phyloP scores from a whole-genome alignment of 2,329 filamentous ascomycete genomes.

The Domatiomyces globalis region DNA sequence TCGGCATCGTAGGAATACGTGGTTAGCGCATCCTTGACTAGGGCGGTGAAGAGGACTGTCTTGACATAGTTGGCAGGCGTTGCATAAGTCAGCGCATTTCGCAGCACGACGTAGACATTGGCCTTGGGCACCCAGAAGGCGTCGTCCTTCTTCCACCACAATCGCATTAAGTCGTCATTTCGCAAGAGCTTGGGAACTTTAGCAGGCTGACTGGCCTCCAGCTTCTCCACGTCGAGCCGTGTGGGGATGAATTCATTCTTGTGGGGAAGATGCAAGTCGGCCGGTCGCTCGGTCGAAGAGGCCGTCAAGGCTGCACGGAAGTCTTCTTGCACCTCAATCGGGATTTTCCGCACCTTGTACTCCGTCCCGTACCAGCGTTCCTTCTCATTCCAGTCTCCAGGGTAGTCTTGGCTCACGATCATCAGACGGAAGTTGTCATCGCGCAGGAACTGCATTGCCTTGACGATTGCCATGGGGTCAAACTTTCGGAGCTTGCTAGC shows the following conservation, averaged over 20 bases:
- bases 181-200: slow-evolving; percentile 67
- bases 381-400: slow-evolving; percentile 70
- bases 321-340: slow-evolving; percentile 57
- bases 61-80: slow-evolving; percentile 69
- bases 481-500: slow-evolving; percentile 65
- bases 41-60: slow-evolving; percentile 63
- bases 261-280: slow-evolving; percentile 71
- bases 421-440: slow-evolving; percentile 83
- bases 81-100: slow-evolving; percentile 63
- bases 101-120: slow-evolving; percentile 65
- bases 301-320: slow-evolving; percentile 51
- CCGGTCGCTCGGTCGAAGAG: slow-evolving; percentile 44
- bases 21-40: slow-evolving; percentile 75
- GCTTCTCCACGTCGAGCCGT: slow-evolving; percentile 87
- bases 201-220: slow-evolving; percentile 62
- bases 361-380: slow-evolving; percentile 99
- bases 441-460: slow-evolving; percentile 57
- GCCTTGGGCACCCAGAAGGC: slow-evolving; percentile 97
- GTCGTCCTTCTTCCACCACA: slow-evolving; percentile 98
- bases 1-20: slow-evolving; percentile 96
- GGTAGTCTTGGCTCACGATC: slow-evolving; percentile 68
- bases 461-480: slow-evolving; percentile 59
- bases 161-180: slow-evolving; percentile 64
- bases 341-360: slow-evolving; percentile 70
- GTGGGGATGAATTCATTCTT: slow-evolving; percentile 93